Base-by-base conservation (phyloP, 768 basidiomycete genomes). In the Russula vinacea region DNA sequence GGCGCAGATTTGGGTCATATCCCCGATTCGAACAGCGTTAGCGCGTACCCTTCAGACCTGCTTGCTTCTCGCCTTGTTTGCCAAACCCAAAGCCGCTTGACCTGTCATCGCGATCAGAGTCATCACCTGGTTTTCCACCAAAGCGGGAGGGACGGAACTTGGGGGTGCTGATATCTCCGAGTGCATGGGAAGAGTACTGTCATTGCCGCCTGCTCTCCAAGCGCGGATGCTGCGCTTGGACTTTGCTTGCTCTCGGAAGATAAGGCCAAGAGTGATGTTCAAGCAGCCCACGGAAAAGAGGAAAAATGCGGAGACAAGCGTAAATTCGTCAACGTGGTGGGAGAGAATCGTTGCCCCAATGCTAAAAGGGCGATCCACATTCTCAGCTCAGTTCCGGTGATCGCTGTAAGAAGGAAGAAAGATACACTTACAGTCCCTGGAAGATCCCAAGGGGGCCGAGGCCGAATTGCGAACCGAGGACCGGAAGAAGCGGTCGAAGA, bases 371-470 rank as follows among this genome's bases (percentile, higher is more conserved):
- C 51, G 55, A 14, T 44, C 68, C 26, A n/a, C 11, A 33, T n/a
- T n/a, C 19, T 32, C n/a, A 33, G 42, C 49, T 60, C 39, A 50
- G 53, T 19, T n/a, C 29, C n/a, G 52, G 59, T 70, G 17, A 24
- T 47, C 71, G 67, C 3, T 22, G 45, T 9, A 42, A 6, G 26
- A 64, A 32, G 56, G 39, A 60, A 14, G 50, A 47, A 42, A 59
- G 16, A 37, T 45, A 54, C 5, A 81, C 87, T 66, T 65, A 90
- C 87, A 95, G 80, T 76, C 88, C 86, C 76, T 97, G 90, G 73
- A 95, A 89, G 62, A 92, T 79, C 24, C 94, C 94, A 35, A 96
- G 81, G 11, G 92, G 83, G 55, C 94, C 94, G 14, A 95, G 78
- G 50, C 94, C 93, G 70, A 96, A 95, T 51, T 82, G 79, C 35